These are phyloP conservation scores for Lactifluus hygrophoroides DNA, from an alignment of 768 basidiomycete species.

Conservation along the genomic window DNA sequence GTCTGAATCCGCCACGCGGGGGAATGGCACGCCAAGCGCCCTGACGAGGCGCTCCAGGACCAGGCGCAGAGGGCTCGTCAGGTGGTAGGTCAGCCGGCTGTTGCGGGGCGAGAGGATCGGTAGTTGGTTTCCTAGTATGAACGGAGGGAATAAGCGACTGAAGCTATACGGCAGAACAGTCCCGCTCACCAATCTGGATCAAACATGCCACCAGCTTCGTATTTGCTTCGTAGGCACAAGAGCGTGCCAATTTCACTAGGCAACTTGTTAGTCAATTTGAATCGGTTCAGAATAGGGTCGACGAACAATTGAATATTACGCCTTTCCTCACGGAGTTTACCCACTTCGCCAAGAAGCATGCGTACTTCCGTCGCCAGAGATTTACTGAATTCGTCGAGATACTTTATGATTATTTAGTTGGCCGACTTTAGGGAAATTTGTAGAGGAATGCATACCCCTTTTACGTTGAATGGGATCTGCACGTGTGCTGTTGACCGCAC, in stretches of 20 bases:
- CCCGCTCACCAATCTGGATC: constrained; percentile 61
- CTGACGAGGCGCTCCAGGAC: constrained; percentile 21
- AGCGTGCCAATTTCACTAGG: constrained; percentile 70
- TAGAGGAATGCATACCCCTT: too few species aligned
- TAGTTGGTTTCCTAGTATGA: constrained; percentile 33
- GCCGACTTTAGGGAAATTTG: too few species aligned
- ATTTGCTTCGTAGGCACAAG: constrained; percentile 61
- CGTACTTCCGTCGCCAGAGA: constrained; percentile 77
- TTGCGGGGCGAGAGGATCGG: constrained; percentile 25
- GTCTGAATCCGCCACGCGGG: constrained; percentile 16
- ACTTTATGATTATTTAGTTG: constrained; percentile 35
- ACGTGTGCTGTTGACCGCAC: constrained; percentile 65
- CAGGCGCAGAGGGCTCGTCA: constrained; percentile 22
- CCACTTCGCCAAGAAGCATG: constrained; percentile 75
- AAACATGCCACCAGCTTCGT: constrained; percentile 80
- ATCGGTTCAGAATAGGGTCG: background rate
- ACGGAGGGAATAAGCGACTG: constrained; percentile 25
- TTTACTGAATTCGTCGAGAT: constrained; percentile 83
- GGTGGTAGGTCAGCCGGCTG: constrained; percentile 20
- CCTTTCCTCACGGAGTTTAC: constrained; percentile 71
- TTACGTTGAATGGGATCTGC: constrained; percentile 77
- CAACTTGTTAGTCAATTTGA: background rate
- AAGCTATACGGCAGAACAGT: background rate
- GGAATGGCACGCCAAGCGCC: constrained; percentile 20
- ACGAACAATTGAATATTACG: constrained; percentile 72